Percentiles rank a stretch among this genome's conserved stretches.
These are phyloP conservation scores for Calonectria montana DNA, from an alignment of 2,329 filamentous ascomycete genomes.

Conservation along the genomic window DNA sequence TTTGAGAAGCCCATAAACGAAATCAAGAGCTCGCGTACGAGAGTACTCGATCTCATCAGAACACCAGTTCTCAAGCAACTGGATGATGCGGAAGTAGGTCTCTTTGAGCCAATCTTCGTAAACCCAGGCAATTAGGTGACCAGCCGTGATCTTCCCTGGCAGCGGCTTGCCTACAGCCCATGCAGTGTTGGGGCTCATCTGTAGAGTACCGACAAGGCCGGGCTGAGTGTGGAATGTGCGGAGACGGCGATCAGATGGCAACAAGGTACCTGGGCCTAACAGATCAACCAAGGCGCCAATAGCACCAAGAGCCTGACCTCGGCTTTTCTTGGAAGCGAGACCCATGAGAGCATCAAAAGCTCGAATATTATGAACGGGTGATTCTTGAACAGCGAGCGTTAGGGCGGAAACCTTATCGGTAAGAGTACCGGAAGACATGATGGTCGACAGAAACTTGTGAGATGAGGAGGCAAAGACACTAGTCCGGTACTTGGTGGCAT, in stretches of 20 bases:
- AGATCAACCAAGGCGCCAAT: constrained; percentile 94
- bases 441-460: constrained; percentile 95
- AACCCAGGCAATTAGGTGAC: constrained; percentile 87
- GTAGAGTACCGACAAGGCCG: constrained; percentile 76
- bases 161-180: constrained; percentile 80
- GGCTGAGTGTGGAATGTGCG: constrained; percentile 84
- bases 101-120: constrained; percentile 97
- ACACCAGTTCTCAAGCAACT: constrained; percentile 92
- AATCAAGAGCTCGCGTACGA: constrained; percentile 86
- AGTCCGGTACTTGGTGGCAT: constrained; percentile 79
- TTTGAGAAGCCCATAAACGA: constrained; percentile 90
- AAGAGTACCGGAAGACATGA: constrained; percentile 95
- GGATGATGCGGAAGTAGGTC: constrained; percentile 92
- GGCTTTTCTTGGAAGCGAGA: constrained; percentile 91
- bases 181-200: constrained; percentile 63
- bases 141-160: constrained; percentile 78
- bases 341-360: constrained; percentile 86
- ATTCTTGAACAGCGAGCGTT: constrained; percentile 94
- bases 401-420: constrained; percentile 97
- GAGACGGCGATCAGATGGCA: constrained; percentile 86
- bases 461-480: constrained; percentile 85
- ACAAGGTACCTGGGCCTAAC: constrained; percentile 85
- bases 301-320: constrained; percentile 92
- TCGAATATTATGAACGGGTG: constrained; percentile 91
- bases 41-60: constrained; percentile 96